phyloP scores from a whole-genome alignment of 2,329 filamentous ascomycete genomes.

The Nigrospora oryzae region DNA sequence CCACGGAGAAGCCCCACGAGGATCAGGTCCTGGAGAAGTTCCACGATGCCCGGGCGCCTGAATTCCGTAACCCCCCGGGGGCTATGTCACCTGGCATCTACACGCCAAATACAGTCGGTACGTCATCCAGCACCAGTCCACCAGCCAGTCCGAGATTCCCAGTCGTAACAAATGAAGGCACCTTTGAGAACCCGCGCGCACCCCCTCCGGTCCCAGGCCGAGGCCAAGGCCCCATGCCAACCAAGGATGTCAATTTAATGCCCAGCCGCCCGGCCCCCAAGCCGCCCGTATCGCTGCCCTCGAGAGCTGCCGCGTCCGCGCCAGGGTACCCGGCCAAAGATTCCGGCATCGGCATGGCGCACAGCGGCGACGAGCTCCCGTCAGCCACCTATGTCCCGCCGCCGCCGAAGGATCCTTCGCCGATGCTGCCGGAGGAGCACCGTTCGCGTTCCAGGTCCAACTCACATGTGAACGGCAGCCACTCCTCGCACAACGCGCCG shows the following conservation, averaged over 20 bases:
- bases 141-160: constrained; percentile 82
- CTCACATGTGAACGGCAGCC: constrained; percentile 54
- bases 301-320: constrained; percentile 46
- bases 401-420: constrained; percentile 43
- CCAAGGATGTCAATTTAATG: constrained; percentile 55
- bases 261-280: constrained; percentile 81
- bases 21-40: constrained; percentile 95
- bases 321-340: constrained; percentile 48
- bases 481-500: constrained; percentile 39
- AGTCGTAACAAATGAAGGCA: constrained; percentile 75
- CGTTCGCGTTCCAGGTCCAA: constrained; percentile 62
- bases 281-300: constrained; percentile 61
- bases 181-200: constrained; percentile 93
- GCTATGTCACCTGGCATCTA: constrained; percentile 44
- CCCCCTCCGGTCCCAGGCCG: constrained; percentile 63
- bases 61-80: constrained; percentile 36
- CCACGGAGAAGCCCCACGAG: constrained; percentile 69
- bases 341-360: constrained; percentile 54
- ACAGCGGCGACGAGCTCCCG: constrained; percentile 46
- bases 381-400: constrained; percentile 31
- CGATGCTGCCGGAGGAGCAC: constrained; percentile 59
- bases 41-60: constrained; percentile 66
- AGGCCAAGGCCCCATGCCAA: constrained; percentile 26
- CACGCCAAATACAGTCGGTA: constrained; percentile 46
- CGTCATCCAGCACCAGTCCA: constrained; percentile 62